Evolutionary conservation across 2,329 filamentous ascomycete genomes (phyloP).

Genomic region (Diplodia mutila): DNA sequence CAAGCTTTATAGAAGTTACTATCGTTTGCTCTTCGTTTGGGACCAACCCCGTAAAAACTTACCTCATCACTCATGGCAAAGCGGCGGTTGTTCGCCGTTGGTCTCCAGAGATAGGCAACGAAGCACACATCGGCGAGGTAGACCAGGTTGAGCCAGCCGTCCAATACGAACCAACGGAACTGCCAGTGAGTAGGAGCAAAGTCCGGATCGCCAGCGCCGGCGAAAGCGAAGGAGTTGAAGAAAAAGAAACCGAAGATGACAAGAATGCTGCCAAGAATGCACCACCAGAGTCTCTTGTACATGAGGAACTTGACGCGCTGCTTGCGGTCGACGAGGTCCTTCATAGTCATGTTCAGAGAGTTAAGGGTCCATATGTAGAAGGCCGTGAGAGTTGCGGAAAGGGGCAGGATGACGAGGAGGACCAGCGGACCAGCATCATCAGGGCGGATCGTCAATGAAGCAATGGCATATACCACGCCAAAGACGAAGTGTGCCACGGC

Average conservation of each 20-base stretch:
- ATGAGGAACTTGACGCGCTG: slow-evolving; percentile 91
- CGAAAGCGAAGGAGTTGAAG: slow-evolving; percentile 95
- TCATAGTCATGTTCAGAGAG: slow-evolving; percentile 91
- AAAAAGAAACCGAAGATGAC: slow-evolving; percentile 99
- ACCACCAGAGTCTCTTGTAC: slow-evolving; percentile 99
- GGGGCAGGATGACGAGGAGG: slow-evolving; percentile 87
- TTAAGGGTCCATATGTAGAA: slow-evolving; percentile 99
- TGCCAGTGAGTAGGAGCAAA: slow-evolving; percentile 98
- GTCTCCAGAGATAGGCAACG: slow-evolving; percentile 94
- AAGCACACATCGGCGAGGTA: slow-evolving; percentile 93
- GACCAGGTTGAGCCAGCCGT: slow-evolving; percentile 96
- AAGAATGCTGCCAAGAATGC: slow-evolving; percentile 86
- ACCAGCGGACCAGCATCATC: slow-evolving; percentile 89
- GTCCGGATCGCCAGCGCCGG: slow-evolving; percentile 78
- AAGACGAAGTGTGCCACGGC: slow-evolving; percentile 94
- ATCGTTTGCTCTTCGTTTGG: background rate
- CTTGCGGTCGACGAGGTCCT: slow-evolving; percentile 92
- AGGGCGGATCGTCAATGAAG: slow-evolving; percentile 84
- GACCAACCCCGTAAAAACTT: slow-evolving; percentile 34
- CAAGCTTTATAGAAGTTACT: slow-evolving; percentile 62
- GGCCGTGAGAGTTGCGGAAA: slow-evolving; percentile 88
- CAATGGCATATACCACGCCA: slow-evolving; percentile 88
- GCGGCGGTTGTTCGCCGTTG: slow-evolving; percentile 92
- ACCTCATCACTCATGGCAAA: slow-evolving; percentile 99
- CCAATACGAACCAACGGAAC: slow-evolving; percentile 93